phyloP scores from a whole-genome alignment of 1,139 yeast genomes.

The Maudiozyma humilis region DNA sequence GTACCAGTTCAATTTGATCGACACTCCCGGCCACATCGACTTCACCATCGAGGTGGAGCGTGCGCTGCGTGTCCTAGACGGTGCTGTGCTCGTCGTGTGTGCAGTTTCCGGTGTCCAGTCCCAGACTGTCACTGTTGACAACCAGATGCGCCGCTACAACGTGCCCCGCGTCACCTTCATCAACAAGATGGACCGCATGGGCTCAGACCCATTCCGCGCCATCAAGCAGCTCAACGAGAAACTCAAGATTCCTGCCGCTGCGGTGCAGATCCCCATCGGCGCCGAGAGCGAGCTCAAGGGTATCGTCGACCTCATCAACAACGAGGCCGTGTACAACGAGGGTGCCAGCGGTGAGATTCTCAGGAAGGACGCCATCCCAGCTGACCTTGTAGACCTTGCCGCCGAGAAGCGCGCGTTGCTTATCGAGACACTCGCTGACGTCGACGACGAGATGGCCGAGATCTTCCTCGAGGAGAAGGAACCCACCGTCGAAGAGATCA shows the following conservation, averaged over 20 bases:
- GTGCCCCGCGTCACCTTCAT: conserved; percentile 94
- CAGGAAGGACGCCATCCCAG: conserved; percentile 60
- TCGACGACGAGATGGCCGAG: conserved; percentile 95
- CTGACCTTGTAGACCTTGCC: conserved; percentile 60
- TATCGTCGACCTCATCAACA: conserved; percentile 81
- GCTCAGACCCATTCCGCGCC: conserved; percentile 93
- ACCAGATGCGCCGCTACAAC: conserved; percentile 97
- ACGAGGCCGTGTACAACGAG: conserved; percentile 80
- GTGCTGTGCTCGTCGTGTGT: conserved; percentile 96
- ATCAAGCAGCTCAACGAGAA: conserved; percentile 83
- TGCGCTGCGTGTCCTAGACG: conserved; percentile 92
- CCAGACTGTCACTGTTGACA: conserved; percentile 95
- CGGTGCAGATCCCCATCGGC: conserved; percentile 96
- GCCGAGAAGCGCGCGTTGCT: conserved; percentile 76
- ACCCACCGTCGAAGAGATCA: conserved; percentile 76
- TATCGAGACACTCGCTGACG: conserved; percentile 93
- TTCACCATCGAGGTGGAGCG: conserved; percentile 98
- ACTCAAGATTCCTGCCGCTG: conserved; percentile 91
- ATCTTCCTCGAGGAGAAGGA: conserved; percentile 81
- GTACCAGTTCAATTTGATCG: conserved; percentile 88
- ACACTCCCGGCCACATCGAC: conserved; percentile 97
- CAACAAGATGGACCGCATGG: conserved; percentile 98
- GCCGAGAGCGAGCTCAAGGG: conserved; percentile 79
- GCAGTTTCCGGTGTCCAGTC: conserved; percentile 98
- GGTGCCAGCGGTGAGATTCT: conserved; percentile 86